Evolutionary conservation across 768 basidiomycete species (phyloP), one percentile per base, ranked within the genome.

Genomic region (Chalciporus chontae): DNA sequence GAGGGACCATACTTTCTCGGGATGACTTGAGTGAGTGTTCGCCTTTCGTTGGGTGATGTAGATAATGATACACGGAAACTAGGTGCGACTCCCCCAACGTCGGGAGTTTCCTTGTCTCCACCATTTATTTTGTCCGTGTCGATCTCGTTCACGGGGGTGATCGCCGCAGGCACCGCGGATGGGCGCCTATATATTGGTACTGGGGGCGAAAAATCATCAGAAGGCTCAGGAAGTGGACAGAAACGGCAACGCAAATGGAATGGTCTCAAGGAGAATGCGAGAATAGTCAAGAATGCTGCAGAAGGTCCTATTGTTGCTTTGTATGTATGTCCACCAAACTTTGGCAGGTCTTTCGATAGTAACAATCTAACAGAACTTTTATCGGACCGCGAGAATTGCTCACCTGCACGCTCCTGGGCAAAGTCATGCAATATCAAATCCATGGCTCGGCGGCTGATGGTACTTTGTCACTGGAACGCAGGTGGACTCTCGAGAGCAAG

Each of bases 111-210:
- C 0, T 68, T 90, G 21, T 82, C 87, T 2, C 88, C 88, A 1
- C 87, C 89, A 1, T 93, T 91, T 62, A 68, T 91, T 45, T 74
- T 82, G 64, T 84, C 78, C 19, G 68, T 79, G 37, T 73, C 85
- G 1, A 61, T 91, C 24, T 83, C 84, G 3, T 50, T 73, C 0
- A 74, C 69, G 4, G 88, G 85, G 0, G 60, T 82, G 27, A 61
- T 90, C 15, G 87, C 82, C 13, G 85, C 80, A 6, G 83, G 86
- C 5, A 86, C 83, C 1, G 90, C 87, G 8, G 87, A 91, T 61
- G 90, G 90, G 4, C 78, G 80, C 34, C 60, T 91, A 5, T 82
- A 81, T 73, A 56, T 90, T 21, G 86, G 87, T 11, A 75, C 76
- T 9, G 81, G 87, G 3, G 87, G 85, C 6, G 83, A 84, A 60